Evolutionary conservation across 169 alveolate species (phyloP).

Genomic region (Plasmodium yoelii): DNA sequence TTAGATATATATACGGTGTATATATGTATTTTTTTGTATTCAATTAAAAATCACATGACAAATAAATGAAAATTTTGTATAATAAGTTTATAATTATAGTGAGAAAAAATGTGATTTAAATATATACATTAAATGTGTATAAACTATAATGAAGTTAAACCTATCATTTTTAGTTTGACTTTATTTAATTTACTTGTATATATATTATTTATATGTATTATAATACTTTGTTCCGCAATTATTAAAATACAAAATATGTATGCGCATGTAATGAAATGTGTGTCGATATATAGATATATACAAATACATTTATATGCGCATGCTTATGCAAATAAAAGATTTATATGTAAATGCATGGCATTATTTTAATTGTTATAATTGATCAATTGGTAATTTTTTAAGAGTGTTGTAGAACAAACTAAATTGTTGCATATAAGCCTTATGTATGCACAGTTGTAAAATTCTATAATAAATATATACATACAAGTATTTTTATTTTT

Average conservation of each 20-base stretch:
- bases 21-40: neutral
- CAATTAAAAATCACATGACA: neutral
- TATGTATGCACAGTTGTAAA: neutral
- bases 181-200: neutral
- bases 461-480: neutral
- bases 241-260: too few relatives aligned
- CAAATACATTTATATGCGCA: too few relatives aligned
- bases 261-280: too few relatives aligned
- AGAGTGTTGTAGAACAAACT: too few relatives aligned
- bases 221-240: too few relatives aligned
- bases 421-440: neutral
- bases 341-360: too few relatives aligned
- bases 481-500: neutral
- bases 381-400: too few relatives aligned
- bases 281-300: too few relatives aligned
- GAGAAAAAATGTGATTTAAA: conserved; percentile 1
- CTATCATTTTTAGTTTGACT: neutral
- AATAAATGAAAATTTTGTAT: conserved; percentile 7
- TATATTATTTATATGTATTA: too few relatives aligned
- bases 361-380: too few relatives aligned
- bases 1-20: neutral
- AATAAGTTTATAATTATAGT: neutral
- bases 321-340: too few relatives aligned
- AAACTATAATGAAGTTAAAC: neutral
- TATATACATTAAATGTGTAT: conserved; percentile 4